These are phyloP conservation scores for Babesia bigemina DNA, from an alignment of 169 alveolate genomes.

Conservation along the genomic window DNA sequence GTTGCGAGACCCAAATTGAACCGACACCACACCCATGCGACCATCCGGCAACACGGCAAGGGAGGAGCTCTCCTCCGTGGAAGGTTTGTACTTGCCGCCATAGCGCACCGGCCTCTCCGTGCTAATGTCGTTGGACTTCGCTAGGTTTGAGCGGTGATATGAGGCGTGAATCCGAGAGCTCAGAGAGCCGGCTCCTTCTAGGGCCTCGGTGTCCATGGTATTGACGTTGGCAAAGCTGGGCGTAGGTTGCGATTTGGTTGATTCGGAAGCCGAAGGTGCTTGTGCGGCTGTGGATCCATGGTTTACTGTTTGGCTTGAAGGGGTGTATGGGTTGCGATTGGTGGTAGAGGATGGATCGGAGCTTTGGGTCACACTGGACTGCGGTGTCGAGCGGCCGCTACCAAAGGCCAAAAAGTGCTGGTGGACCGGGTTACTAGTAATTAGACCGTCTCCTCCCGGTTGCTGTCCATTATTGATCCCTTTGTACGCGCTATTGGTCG, in stretches of 20 bases:
- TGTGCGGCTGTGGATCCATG: too few species aligned
- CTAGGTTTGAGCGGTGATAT: conserved; percentile 6
- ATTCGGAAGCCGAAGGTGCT: not conserved
- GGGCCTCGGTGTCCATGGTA: conserved; percentile 20
- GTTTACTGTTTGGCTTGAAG: too few species aligned
- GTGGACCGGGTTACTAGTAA: too few species aligned
- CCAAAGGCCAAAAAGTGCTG: too few species aligned
- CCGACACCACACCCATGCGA: conserved; percentile 3
- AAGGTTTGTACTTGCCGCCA: not conserved
- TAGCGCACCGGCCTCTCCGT: not conserved
- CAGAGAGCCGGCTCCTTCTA: not conserved
- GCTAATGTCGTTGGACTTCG: not conserved
- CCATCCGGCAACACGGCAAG: conserved; percentile 1
- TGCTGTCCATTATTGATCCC: too few species aligned
- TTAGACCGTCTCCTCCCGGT: too few species aligned
- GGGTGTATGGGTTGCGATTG: too few species aligned
- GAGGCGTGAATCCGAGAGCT: conserved; percentile 41
- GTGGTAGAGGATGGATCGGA: too few species aligned
- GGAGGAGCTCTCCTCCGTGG: not conserved
- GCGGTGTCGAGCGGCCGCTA: too few species aligned
- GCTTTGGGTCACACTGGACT: too few species aligned
- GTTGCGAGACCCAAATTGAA: conserved; percentile 47
- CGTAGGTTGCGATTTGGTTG: conserved; percentile 1
- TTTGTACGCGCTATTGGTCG: too few species aligned
- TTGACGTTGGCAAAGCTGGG: conserved; percentile 14